Evolutionary conservation across 192 early-diverging fungal species (phyloP).

Genomic region (Linnemannia zychae): DNA sequence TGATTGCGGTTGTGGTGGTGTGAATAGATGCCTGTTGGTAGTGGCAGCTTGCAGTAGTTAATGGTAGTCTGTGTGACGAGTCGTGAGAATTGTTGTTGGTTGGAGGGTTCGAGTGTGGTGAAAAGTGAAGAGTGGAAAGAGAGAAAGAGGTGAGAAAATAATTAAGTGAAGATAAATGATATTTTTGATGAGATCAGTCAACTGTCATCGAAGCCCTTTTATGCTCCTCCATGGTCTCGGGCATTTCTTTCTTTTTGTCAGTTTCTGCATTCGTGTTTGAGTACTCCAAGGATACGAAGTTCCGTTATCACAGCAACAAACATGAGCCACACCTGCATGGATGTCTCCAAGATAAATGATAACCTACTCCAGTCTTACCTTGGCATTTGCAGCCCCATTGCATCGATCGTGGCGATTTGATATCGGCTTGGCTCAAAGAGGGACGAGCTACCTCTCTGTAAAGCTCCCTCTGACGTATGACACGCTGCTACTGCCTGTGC

Average conservation of each 20-base stretch:
- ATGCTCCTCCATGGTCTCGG: not conserved
- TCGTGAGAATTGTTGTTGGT: not conserved
- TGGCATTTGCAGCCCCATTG: not conserved
- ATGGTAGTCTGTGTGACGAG: not conserved
- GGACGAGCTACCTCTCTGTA: not conserved
- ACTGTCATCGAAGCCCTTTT: not conserved
- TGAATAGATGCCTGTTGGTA: conserved; percentile 5
- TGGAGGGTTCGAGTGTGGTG: not conserved
- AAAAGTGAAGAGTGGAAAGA: not conserved
- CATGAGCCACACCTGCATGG: not conserved
- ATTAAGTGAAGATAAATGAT: not conserved
- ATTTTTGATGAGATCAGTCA: not conserved
- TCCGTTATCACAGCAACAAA: too few species aligned
- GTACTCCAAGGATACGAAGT: too few species aligned
- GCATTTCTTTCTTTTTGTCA: not conserved
- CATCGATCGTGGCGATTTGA: not conserved
- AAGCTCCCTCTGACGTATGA: not conserved
- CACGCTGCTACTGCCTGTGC: not conserved
- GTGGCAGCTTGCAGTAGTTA: not conserved
- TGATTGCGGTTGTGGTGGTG: conserved; percentile 1
- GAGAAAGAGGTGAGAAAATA: not conserved
- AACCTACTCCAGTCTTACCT: not conserved
- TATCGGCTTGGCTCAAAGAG: conserved; percentile 8
- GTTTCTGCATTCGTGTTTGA: too few species aligned
- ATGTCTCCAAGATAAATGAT: not conserved